These are phyloP conservation scores for Tremellales sp. DNA, from an alignment of 1,284 basidiomycete genomes.

Conservation along the genomic window DNA sequence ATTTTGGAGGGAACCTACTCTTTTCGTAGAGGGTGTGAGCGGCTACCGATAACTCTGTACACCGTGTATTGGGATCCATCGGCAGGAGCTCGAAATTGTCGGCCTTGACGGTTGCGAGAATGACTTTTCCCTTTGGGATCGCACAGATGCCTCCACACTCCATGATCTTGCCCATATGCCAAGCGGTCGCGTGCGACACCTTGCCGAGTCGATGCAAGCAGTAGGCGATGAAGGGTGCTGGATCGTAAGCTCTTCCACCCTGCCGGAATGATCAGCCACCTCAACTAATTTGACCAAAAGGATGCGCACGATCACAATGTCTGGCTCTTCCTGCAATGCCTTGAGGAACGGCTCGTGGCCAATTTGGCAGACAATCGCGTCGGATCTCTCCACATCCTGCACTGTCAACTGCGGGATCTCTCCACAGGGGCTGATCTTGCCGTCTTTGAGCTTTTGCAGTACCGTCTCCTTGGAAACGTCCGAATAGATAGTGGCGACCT, in stretches of 20 bases:
- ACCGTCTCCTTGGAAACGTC: constrained; percentile 2
- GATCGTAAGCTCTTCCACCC: constrained; percentile 9
- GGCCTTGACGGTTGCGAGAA: constrained; percentile 3
- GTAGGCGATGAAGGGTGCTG: constrained; percentile 7
- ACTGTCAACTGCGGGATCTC: not conserved
- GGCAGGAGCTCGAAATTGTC: constrained; percentile 9
- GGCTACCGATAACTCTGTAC: constrained; percentile 7
- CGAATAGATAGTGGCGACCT: constrained; percentile 9
- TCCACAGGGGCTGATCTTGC: constrained; percentile 6
- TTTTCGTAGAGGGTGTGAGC: constrained; percentile 13
- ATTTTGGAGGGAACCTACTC: not conserved
- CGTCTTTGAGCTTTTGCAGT: not conserved
- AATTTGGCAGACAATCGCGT: constrained; percentile 7
- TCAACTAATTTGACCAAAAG: not conserved
- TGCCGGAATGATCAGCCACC: not conserved
- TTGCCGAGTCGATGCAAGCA: not conserved
- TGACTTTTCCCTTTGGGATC: constrained; percentile 7
- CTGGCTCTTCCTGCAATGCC: constrained; percentile 2
- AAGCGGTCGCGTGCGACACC: not conserved
- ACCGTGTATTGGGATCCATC: not conserved
- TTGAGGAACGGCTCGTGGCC: constrained; percentile 9
- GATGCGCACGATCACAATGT: constrained; percentile 5
- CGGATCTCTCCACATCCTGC: not conserved
- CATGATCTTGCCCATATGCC: constrained; percentile 15
- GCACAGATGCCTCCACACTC: constrained; percentile 13